Evolutionary conservation across 257 asterid genomes (phyloP).

Genomic region (Rhazya stricta): DNA sequence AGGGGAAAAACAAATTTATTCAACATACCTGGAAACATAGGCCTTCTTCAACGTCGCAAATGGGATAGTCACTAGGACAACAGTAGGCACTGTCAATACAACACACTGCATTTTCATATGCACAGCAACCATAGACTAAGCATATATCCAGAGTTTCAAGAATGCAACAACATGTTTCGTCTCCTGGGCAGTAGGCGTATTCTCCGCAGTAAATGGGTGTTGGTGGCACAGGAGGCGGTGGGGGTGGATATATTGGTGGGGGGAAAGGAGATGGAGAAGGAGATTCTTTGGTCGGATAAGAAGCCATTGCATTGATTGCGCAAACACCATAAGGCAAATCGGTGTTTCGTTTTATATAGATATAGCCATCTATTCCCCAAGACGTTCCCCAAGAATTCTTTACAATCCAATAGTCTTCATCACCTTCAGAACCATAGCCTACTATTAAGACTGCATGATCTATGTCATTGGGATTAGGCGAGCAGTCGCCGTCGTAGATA

Average conservation of each 20-base stretch:
- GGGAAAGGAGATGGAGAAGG: conserved; percentile 15
- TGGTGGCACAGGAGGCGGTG: conserved; percentile 9
- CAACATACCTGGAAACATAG: conserved; percentile 21
- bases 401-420: conserved; percentile 32
- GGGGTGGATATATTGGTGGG: conserved; percentile 9
- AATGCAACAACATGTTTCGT: conserved; percentile 28
- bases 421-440: conserved; percentile 30
- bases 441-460: conserved; percentile 30
- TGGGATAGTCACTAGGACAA: conserved; percentile 31
- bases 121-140: conserved; percentile 15
- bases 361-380: conserved; percentile 36
- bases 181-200: conserved; percentile 17
- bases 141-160: conserved; percentile 11
- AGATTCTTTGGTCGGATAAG: conserved; percentile 15
- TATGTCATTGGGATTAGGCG: conserved; percentile 19
- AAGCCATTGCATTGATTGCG: conserved; percentile 32
- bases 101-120: conserved; percentile 22
- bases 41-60: conserved; percentile 24
- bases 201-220: conserved; percentile 23
- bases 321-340: conserved; percentile 22
- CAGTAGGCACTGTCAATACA: conserved; percentile 22
- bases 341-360: conserved; percentile 18
- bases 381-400: conserved; percentile 35
- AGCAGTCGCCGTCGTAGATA: conserved; percentile 33
- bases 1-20: no score